Evolutionary conservation across 108 stramenopile genomes (phyloP).

Genomic region (Fragilaria crotonensis): DNA sequence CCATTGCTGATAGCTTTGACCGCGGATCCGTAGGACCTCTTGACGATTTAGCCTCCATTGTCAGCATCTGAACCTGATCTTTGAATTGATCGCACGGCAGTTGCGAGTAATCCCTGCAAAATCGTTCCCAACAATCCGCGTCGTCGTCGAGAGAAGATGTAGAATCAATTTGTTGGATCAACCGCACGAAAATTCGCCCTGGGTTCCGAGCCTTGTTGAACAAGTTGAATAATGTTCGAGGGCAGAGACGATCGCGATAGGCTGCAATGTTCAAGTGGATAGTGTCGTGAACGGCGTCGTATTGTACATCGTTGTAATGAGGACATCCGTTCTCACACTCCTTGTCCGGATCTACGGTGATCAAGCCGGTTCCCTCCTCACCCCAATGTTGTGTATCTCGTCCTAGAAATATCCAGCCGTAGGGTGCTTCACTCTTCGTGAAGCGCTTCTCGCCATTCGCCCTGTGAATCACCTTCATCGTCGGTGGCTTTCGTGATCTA

Average conservation of each 20-base stretch:
- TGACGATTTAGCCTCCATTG: slow-evolving; percentile 17
- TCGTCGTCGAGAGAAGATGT: slow-evolving; percentile 32
- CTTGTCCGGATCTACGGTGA: background rate
- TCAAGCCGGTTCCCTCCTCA: slow-evolving; percentile 8
- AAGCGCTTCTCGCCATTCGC: too few relatives aligned
- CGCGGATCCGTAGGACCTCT: slow-evolving; percentile 43
- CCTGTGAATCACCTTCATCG: too few relatives aligned
- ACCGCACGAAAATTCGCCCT: slow-evolving; percentile 39
- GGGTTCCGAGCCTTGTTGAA: slow-evolving; percentile 54
- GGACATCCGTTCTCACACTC: slow-evolving; percentile 13
- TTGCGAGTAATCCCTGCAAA: slow-evolving; percentile 25
- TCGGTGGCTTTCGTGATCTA: too few relatives aligned
- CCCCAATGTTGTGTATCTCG: slow-evolving; percentile 13
- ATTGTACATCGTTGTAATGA: slow-evolving; percentile 13
- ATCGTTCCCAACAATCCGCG: slow-evolving; percentile 28
- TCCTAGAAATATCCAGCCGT: too few relatives aligned
- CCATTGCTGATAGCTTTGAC: slow-evolving; percentile 30
- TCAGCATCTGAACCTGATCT: slow-evolving; percentile 23
- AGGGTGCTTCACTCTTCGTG: too few relatives aligned
- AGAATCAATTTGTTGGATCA: slow-evolving; percentile 57
- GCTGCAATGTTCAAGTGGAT: slow-evolving; percentile 32
- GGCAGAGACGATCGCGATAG: slow-evolving; percentile 62
- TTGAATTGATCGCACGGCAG: slow-evolving; percentile 26
- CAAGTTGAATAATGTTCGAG: slow-evolving; percentile 54
- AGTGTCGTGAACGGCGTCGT: background rate